Percentiles rank a stretch among this genome's conserved stretches.
These are phyloP conservation scores for Penicillium concentricum DNA, from an alignment of 2,329 filamentous ascomycete genomes.

Conservation along the genomic window DNA sequence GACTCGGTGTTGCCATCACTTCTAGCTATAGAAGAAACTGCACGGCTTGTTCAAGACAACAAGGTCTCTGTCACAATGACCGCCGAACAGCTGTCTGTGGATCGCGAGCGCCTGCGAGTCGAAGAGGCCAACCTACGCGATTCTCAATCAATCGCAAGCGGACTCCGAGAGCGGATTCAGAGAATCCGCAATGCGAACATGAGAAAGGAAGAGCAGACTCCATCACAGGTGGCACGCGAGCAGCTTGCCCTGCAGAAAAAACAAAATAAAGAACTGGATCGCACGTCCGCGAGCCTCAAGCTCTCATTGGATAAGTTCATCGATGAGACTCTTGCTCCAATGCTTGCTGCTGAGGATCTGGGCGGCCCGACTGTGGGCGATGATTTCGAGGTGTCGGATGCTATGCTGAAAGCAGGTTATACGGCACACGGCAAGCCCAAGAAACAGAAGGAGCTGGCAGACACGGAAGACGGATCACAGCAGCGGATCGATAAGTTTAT, in stretches of 20 bases:
- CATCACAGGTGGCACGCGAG: slow-evolving; percentile 62
- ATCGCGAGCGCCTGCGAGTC: slow-evolving; percentile 41
- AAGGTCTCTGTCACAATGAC: slow-evolving; percentile 56
- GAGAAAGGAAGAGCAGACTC: slow-evolving; percentile 57
- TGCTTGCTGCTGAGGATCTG: slow-evolving; percentile 79
- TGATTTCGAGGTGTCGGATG: slow-evolving; percentile 63
- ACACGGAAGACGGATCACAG: slow-evolving; percentile 40
- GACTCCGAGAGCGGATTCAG: slow-evolving; percentile 59
- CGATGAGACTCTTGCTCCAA: slow-evolving; percentile 65
- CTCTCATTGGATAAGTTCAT: slow-evolving; percentile 69
- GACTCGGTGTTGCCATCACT: slow-evolving; percentile 70
- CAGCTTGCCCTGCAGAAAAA: slow-evolving; percentile 60
- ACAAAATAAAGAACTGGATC: slow-evolving; percentile 61
- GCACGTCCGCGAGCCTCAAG: slow-evolving; percentile 61
- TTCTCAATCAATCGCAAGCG: slow-evolving; percentile 45
- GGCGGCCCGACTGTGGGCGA: slow-evolving; percentile 81
- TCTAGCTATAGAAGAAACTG: slow-evolving; percentile 67
- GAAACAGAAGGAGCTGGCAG: slow-evolving; percentile 31
- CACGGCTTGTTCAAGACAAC: slow-evolving; percentile 64
- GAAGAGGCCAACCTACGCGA: slow-evolving; percentile 51
- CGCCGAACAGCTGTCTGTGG: slow-evolving; percentile 39
- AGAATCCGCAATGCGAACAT: slow-evolving; percentile 59
- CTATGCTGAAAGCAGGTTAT: slow-evolving; percentile 53
- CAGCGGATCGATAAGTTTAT: slow-evolving; percentile 54
- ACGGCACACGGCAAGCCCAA: slow-evolving; percentile 52